Evolutionary conservation across 129 eudicot species (phyloP).

Genomic region (Dittrichia graveolens): DNA sequence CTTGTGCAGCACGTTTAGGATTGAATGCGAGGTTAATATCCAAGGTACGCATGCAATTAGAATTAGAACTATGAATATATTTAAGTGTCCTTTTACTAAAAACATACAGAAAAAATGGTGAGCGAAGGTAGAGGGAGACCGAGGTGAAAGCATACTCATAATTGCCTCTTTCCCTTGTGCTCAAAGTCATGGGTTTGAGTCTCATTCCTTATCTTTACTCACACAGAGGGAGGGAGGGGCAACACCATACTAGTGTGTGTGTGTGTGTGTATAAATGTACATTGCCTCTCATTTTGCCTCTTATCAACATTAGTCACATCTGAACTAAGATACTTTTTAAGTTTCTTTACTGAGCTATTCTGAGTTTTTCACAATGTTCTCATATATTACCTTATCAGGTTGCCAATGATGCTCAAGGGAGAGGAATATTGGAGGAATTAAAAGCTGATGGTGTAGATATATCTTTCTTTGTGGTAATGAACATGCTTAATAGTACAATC

Average conservation of each 20-base stretch:
- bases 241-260: no score
- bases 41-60: slow-evolving; percentile 54
- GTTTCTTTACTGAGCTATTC: slow-evolving; percentile 10
- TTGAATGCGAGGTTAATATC: slow-evolving; percentile 78
- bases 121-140: no score
- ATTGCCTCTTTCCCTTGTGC: no score
- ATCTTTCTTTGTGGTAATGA: slow-evolving; percentile 65
- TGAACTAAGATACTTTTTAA: background rate
- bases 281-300: no score
- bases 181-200: no score
- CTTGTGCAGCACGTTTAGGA: slow-evolving; percentile 94
- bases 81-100: background rate
- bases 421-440: slow-evolving; percentile 83
- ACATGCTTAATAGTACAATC: background rate
- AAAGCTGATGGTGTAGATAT: slow-evolving; percentile 91
- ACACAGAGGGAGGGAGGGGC: no score
- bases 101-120: no score
- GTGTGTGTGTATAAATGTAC: no score
- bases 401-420: slow-evolving; percentile 92
- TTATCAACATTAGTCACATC: background rate
- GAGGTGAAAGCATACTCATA: no score
- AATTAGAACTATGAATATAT: slow-evolving; percentile 8
- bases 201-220: no score
- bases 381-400: slow-evolving; percentile 50
- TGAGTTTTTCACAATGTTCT: slow-evolving; percentile 4